These are phyloP conservation scores for Colletotrichum falcatum DNA, from an alignment of 2,329 filamentous ascomycete species.

Conservation along the genomic window DNA sequence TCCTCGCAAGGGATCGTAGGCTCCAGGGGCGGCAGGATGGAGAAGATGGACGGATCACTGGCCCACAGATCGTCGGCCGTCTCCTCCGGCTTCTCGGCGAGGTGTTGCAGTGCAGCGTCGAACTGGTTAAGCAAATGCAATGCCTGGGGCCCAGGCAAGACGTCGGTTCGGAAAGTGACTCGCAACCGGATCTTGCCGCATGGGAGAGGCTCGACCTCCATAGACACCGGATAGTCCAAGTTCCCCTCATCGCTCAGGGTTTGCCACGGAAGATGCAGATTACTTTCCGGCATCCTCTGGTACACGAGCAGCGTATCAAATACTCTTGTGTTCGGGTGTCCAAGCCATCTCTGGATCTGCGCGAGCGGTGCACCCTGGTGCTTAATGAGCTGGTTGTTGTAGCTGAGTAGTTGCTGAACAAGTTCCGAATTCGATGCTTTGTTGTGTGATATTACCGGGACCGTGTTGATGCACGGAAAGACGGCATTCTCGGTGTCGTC, in stretches of 20 bases:
- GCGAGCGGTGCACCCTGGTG: slow-evolving; percentile 79
- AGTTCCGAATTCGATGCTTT: slow-evolving; percentile 66
- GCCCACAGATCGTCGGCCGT: slow-evolving; percentile 54
- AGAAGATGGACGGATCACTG: slow-evolving; percentile 61
- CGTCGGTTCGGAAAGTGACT: slow-evolving; percentile 72
- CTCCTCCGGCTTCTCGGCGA: slow-evolving; percentile 63
- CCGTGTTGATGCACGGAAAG: slow-evolving; percentile 85
- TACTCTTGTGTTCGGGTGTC: slow-evolving; percentile 71
- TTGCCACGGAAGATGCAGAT: slow-evolving; percentile 63
- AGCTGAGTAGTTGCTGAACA: slow-evolving; percentile 72
- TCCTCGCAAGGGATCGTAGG: slow-evolving; percentile 68
- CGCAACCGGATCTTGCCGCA: slow-evolving; percentile 67
- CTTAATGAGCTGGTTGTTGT: slow-evolving; percentile 73
- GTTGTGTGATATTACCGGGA: slow-evolving; percentile 77
- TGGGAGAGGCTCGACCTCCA: slow-evolving; percentile 76
- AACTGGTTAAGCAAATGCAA: slow-evolving; percentile 76
- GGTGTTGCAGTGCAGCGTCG: slow-evolving; percentile 71
- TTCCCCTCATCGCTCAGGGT: slow-evolving; percentile 74
- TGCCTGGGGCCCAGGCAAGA: slow-evolving; percentile 78
- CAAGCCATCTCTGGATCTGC: slow-evolving; percentile 79
- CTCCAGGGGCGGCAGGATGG: slow-evolving; percentile 73
- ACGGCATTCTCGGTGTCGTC: slow-evolving; percentile 69
- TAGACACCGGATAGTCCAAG: slow-evolving; percentile 82
- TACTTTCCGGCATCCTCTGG: slow-evolving; percentile 67
- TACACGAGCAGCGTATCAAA: slow-evolving; percentile 91